phyloP scores from a whole-genome alignment of 805 yeast genomes.

The Candida pseudofarinosa region DNA sequence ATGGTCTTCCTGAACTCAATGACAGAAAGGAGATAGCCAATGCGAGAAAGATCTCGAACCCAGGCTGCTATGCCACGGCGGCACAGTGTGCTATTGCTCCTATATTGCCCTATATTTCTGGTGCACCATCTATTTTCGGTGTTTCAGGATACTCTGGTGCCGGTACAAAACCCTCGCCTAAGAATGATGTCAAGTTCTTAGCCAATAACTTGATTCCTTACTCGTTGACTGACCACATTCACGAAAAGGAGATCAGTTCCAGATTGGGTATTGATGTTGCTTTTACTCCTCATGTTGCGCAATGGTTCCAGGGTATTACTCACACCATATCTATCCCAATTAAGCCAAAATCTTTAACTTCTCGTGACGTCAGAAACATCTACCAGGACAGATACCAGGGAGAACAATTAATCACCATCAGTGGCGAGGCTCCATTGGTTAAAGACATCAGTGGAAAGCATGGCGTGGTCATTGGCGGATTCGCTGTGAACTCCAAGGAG shows the following conservation, averaged over 20 bases:
- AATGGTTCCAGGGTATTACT: conserved; percentile 98
- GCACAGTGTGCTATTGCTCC: conserved; percentile 90
- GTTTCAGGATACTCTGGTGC: conserved; percentile 99
- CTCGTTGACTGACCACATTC: conserved; percentile 93
- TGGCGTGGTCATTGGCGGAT: conserved; percentile 93
- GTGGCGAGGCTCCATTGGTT: conserved; percentile 92
- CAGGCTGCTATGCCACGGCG: conserved; percentile 99
- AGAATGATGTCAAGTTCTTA: conserved; percentile 77
- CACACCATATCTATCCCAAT: conserved; percentile 90
- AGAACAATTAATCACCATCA: conserved; percentile 78
- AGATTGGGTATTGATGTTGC: conserved; percentile 79
- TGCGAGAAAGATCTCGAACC: conserved; percentile 85
- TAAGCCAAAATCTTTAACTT: conserved; percentile 56
- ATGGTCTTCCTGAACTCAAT: conserved; percentile 92
- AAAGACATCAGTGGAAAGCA: conserved; percentile 90
- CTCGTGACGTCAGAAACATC: conserved; percentile 78
- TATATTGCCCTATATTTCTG: conserved; percentile 59
- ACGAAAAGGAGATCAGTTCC: conserved; percentile 86
- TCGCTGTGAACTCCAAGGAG: conserved; percentile 83
- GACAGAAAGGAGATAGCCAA: conserved; percentile 60
- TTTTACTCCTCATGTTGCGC: conserved; percentile 96
- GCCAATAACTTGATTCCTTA: conserved; percentile 88
- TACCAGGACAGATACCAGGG: conserved; percentile 86
- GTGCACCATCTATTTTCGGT: conserved; percentile 85
- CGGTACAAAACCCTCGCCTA: conserved; percentile 97